Base-by-base conservation (phyloP, 352 stramenopile species). In the Globisporangium nunn region DNA sequence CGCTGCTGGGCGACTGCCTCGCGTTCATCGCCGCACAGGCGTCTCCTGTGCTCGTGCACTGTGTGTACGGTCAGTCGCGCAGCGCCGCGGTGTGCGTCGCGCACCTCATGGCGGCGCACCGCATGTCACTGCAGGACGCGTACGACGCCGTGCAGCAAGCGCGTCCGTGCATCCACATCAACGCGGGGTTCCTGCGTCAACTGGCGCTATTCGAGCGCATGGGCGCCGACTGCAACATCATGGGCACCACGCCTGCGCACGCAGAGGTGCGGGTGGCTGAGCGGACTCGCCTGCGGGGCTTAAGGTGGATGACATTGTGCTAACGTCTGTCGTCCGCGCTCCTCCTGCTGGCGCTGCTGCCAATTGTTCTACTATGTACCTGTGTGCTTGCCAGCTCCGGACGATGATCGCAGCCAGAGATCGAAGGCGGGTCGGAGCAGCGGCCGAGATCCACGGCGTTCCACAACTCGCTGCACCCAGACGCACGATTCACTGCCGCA, bases 161-260 rank as follows among this genome's bases (percentile, higher is more conserved):
- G 53, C 66, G 84, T 10, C 75, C 77, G 17, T 93, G 84, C 50
- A 90, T 92, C 51, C 76, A 78, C 54, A 91, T 93, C 52, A 93
- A 93, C 48, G 44, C 71, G 30, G 80, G 84, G 0, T 93, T 93
- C 41, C 61, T 93, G 14, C 56, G 65, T 7, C 84, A 93, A 52
- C 57, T 93, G 23, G 74, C 84, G 40, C 61, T 91, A 3, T 92
- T 89, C 52, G 54, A 81, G 47, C 67, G 68, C 8, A 92, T 93
- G 84, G 57, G 50, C 30, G 72, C 59, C 8, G 46, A 85, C 39
- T 53, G 69, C 0, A 58, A 74, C 2, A 50, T 80, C 15, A 65
- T 72, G 43, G 77, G 77, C 0, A 44, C 31, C n/a, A 78, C 79
- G 17, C 54, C 58, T 47, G 79, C 77, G n/a, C 81, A 92, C 59